A percentile compares a stretch with the other conserved stretches of the same genome.
Conservation (phyloP, 345 rosid species). For the Trapa incisa region DNA sequence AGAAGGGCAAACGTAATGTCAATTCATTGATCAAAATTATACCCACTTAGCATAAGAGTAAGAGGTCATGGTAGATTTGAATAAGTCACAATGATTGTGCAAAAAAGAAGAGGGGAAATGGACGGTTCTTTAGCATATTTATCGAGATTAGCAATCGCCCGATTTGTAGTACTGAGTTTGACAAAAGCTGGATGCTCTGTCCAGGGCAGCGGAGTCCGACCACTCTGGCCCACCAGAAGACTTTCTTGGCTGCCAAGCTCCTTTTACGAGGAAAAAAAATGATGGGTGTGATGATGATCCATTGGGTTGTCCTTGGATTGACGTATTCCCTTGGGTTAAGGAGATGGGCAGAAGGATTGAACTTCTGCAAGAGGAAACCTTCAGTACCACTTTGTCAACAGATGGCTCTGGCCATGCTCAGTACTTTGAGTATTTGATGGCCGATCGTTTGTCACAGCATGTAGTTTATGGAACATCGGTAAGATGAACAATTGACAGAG, state of each 20-base stretch:
- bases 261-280: background rate
- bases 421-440: background rate
- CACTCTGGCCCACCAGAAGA: background rate
- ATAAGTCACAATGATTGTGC: too few relatives aligned
- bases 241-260: background rate
- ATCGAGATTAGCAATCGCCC: too few relatives aligned
- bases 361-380: too few relatives aligned
- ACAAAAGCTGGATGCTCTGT: background rate
- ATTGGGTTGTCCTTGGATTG: background rate
- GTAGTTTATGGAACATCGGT: background rate
- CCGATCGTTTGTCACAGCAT: background rate
- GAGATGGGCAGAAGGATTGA: background rate
- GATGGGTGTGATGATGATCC: background rate
- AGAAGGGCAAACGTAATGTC: background rate
- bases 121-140: too few relatives aligned
- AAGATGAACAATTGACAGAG: too few relatives aligned
- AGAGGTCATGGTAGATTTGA: too few relatives aligned
- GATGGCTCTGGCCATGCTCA: too few relatives aligned
- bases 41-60: too few relatives aligned
- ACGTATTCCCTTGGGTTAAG: background rate
- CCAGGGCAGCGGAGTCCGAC: background rate
- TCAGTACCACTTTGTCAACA: too few relatives aligned
- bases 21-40: background rate
- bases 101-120: too few relatives aligned
- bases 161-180: too few relatives aligned